Conservation (phyloP, 345 rosid genomes). For the Cardamine resedifolia region DNA sequence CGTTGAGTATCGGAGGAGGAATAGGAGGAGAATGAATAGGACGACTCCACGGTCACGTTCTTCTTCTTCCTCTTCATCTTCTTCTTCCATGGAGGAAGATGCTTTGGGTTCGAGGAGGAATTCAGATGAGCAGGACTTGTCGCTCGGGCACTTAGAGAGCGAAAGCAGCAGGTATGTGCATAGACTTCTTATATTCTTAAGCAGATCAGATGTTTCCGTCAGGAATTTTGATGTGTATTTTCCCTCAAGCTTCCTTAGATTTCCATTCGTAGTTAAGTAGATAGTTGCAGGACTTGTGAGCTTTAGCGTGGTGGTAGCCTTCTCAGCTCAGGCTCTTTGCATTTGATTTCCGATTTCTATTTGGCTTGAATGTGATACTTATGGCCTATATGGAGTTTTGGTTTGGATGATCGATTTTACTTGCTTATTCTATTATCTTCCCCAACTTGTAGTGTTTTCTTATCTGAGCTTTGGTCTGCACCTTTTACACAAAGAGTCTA, state of each 20-base stretch:
- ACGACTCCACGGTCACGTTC: constrained; percentile 37
- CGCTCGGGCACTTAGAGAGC: constrained; percentile 62
- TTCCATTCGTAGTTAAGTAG: background rate
- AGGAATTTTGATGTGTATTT: background rate
- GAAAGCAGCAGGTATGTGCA: constrained; percentile 59
- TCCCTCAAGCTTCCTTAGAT: constrained; percentile 4
- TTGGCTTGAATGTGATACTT: constrained; percentile 3
- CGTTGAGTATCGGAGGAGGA: constrained; percentile 74
- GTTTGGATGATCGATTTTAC: constrained; percentile 5
- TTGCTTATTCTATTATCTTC: background rate
- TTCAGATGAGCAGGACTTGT: constrained; percentile 56
- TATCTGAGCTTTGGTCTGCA: background rate
- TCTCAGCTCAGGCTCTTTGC: background rate
- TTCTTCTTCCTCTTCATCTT: constrained; percentile 35
- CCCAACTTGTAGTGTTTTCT: constrained; percentile 5
- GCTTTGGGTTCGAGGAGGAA: constrained; percentile 52
- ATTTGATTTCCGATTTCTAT: background rate
- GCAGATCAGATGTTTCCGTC: background rate
- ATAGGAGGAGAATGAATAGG: constrained; percentile 46
- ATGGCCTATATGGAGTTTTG: background rate
- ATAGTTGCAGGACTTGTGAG: constrained; percentile 16
- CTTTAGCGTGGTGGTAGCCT: background rate
- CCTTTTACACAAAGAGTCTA: constrained; percentile 6
- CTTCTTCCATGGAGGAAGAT: constrained; percentile 46
- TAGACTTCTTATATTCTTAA: background rate